Evolutionary conservation across 495 filamentous ascomycete species (phyloP).

Genomic region (Penicillium longicatenatum): DNA sequence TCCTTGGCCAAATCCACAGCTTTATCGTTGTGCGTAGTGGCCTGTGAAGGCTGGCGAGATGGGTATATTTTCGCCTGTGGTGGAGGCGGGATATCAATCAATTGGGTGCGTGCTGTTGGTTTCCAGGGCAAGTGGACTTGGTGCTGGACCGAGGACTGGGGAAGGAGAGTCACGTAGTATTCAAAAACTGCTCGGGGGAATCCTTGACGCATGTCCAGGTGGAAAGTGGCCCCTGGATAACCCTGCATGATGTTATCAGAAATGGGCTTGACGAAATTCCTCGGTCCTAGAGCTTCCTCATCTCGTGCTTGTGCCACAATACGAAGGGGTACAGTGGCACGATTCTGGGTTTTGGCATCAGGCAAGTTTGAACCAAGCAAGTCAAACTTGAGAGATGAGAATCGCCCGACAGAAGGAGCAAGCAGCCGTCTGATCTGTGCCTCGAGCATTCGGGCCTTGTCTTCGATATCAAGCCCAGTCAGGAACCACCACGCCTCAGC

Average conservation of each 20-base stretch:
- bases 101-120: constrained; percentile 22
- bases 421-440: constrained; percentile 33
- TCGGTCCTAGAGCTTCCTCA: constrained; percentile 36
- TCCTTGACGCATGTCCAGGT: constrained; percentile 41
- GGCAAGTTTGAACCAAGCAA: constrained; percentile 33
- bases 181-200: constrained; percentile 42
- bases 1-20: constrained; percentile 19
- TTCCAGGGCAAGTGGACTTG: constrained; percentile 43
- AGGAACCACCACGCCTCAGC: constrained; percentile 45
- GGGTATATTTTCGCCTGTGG: constrained; percentile 34
- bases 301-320: constrained; percentile 41
- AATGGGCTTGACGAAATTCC: constrained; percentile 38
- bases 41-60: constrained; percentile 35
- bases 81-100: constrained; percentile 37
- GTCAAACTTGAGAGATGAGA: constrained; percentile 35
- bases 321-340: constrained; percentile 40
- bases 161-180: constrained; percentile 47
- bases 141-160: constrained; percentile 40
- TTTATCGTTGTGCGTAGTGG: constrained; percentile 12
- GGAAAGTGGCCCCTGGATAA: constrained; percentile 45
- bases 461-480: constrained; percentile 47
- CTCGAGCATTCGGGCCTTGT: constrained; percentile 47
- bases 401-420: constrained; percentile 22
- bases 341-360: constrained; percentile 36
- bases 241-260: constrained; percentile 46